Evolutionary conservation across 116 monocot genomes (phyloP), one percentile per base, ranked within the genome.

Genomic region (Phalaenopsis hybrid): DNA sequence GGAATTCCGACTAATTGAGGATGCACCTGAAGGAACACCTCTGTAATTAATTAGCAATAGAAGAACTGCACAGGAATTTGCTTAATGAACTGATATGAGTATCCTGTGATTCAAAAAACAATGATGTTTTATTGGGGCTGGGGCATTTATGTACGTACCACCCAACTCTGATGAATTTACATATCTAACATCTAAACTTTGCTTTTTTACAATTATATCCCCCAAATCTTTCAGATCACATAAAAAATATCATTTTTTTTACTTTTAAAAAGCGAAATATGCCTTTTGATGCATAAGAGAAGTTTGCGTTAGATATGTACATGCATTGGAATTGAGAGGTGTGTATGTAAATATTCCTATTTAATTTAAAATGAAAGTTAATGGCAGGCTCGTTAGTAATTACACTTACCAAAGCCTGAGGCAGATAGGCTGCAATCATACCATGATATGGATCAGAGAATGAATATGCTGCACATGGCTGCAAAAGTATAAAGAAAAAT

Each of bases 381-480:
- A 75, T 46, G 46, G 18, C 18, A 75, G 75, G 52, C 28, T 28
- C 23, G 52, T 77, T 31, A 63, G 81, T 17, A 25, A 48, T 7
- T n/a, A 57, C 45, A 85, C 84, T 52, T 81, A 95, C 95, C 88
- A 91, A 41, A 58, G 93, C 80, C 74, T 91, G 92, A 81, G 84
- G 70, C 75, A 87, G 89, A 83, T 91, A 95, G 82, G 95, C 74
- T 77, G 81, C 45, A 85, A 91, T 79, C 20, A 90, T 28, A 34
- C 91, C 86, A 81, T 80, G 28, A 81, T 85, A 95, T 44, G 93
- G 85, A 81, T 95, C 95, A 77, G 88, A 44, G 44, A 84, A 90
- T 75, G 91, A 68, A 90, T 86, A 95, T 78, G 91, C 65, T 18
- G 88, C 86, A 83, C 88, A 92, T 76, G 91, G 87, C 95, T 95